These are phyloP conservation scores for Xylaria sp. DNA, from an alignment of 2,329 filamentous ascomycete species.

Conservation along the genomic window DNA sequence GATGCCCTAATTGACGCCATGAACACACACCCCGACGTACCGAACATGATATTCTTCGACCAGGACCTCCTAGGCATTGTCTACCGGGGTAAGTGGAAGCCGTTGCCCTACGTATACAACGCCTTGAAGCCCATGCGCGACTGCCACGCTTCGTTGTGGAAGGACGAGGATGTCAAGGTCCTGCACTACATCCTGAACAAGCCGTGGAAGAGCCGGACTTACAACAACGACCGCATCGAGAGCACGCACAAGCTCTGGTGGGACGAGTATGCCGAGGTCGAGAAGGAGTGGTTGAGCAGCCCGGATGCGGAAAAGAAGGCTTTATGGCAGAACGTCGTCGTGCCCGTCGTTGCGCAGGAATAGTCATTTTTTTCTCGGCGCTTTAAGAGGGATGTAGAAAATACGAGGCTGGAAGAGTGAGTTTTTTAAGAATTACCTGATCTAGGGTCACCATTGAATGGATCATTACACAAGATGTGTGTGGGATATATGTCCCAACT, in stretches of 20 bases:
- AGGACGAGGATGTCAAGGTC: conserved; percentile 44
- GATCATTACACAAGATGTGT: background rate
- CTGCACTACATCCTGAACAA: conserved; percentile 49
- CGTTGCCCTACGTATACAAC: conserved; percentile 47
- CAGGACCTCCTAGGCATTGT: conserved; percentile 48
- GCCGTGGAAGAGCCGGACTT: conserved; percentile 46
- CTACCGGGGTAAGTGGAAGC: conserved; percentile 45
- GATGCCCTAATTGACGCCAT: conserved; percentile 47
- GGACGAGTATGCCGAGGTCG: conserved; percentile 45
- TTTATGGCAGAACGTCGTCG: conserved; percentile 48
- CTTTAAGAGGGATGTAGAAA: background rate
- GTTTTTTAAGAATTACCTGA: background rate
- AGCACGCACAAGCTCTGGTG: conserved; percentile 50
- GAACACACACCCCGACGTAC: conserved; percentile 48
- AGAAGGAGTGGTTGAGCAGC: conserved; percentile 45
- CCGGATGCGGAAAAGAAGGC: conserved; percentile 42
- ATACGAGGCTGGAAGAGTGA: background rate
- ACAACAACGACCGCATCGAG: conserved; percentile 43
- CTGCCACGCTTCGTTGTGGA: conserved; percentile 44
- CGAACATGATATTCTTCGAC: conserved; percentile 47
- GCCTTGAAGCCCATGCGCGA: conserved; percentile 48
- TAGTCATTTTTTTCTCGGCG: conserved; percentile 21
- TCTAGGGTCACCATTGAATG: background rate
- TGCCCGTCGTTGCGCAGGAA: conserved; percentile 49
- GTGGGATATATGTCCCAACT: background rate